Percentiles rank a stretch among this genome's conserved stretches.
Conservation (phyloP, 164 flowering plant genomes). For the Vitis rotundifolia region DNA sequence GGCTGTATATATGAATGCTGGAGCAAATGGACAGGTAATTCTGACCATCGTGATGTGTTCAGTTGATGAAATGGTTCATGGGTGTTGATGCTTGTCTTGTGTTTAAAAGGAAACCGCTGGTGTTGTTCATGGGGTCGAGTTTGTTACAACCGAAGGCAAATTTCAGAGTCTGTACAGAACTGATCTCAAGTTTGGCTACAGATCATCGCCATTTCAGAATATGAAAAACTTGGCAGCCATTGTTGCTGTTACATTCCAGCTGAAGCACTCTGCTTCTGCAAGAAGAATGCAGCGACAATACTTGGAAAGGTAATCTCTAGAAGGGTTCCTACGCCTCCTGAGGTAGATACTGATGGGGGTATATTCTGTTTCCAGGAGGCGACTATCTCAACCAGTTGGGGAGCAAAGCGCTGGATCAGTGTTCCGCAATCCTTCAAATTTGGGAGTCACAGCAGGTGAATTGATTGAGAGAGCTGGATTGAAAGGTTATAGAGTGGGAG, state of each 20-base stretch:
- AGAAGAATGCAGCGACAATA: slow-evolving; percentile 28
- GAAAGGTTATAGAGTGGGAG: slow-evolving; percentile 46
- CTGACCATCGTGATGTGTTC: neutral
- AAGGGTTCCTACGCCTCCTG: neutral
- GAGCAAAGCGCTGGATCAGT: slow-evolving; percentile 50
- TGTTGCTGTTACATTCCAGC: slow-evolving; percentile 43
- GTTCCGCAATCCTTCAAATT: slow-evolving; percentile 38
- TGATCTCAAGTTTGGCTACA: slow-evolving; percentile 46
- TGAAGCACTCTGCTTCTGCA: slow-evolving; percentile 30
- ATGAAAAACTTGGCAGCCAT: slow-evolving; percentile 52
- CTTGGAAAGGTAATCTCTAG: slow-evolving; percentile 31
- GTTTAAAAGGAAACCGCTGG: slow-evolving; percentile 37
- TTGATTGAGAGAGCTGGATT: slow-evolving; percentile 51
- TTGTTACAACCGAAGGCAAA: slow-evolving; percentile 36
- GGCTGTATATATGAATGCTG: slow-evolving; percentile 59
- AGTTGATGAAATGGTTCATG: neutral
- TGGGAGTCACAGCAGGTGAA: slow-evolving; percentile 40
- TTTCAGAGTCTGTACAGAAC: slow-evolving; percentile 18
- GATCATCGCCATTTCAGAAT: slow-evolving; percentile 39
- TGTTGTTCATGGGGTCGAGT: slow-evolving; percentile 38
- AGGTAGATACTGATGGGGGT: neutral
- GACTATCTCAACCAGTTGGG: slow-evolving; percentile 34
- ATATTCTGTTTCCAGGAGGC: slow-evolving; percentile 27
- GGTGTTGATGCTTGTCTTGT: neutral
- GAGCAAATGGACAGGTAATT: slow-evolving; percentile 50